Conservation (phyloP, 768 basidiomycete genomes). For the Boletus edulis region DNA sequence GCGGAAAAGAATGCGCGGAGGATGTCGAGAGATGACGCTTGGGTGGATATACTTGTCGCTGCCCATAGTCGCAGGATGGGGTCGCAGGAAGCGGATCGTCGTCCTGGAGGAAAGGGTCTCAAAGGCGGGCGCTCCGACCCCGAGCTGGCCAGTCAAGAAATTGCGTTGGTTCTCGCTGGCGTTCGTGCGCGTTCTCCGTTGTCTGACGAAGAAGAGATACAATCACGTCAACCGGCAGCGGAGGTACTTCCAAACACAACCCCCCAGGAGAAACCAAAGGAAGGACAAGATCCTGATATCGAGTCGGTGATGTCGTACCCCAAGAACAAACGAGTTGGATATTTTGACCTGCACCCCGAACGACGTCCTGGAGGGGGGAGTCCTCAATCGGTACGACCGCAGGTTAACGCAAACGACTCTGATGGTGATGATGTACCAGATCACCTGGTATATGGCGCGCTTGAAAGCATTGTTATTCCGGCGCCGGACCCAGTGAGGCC, state of each 20-base stretch:
- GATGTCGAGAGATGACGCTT: slow-evolving; percentile 65
- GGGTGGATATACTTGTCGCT: slow-evolving; percentile 85
- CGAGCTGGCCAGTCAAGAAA: slow-evolving; percentile 70
- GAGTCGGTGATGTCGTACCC: slow-evolving; percentile 37
- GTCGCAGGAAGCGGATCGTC: slow-evolving; percentile 51
- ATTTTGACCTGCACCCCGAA: slow-evolving; percentile 81
- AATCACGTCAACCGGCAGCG: slow-evolving; percentile 18
- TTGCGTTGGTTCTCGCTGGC: slow-evolving; percentile 66
- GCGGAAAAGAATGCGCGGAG: slow-evolving; percentile 40
- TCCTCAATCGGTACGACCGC: slow-evolving; percentile 24
- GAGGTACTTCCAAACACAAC: slow-evolving; percentile 7
- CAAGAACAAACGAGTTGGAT: slow-evolving; percentile 48
- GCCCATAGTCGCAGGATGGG: slow-evolving; percentile 49
- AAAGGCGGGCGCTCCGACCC: slow-evolving; percentile 53
- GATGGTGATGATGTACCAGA: slow-evolving; percentile 36
- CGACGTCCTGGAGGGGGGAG: slow-evolving; percentile 40
- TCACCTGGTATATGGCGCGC: slow-evolving; percentile 32
- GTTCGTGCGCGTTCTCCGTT: slow-evolving; percentile 37
- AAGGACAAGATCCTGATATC: slow-evolving; percentile 43
- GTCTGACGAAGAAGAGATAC: slow-evolving; percentile 42
- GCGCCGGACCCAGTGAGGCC: slow-evolving; percentile 28
- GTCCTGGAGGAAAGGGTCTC: slow-evolving; percentile 27
- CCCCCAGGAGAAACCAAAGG: slow-evolving; percentile 39
- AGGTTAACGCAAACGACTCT: slow-evolving; percentile 30
- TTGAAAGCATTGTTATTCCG: slow-evolving; percentile 16